Base-by-base conservation (phyloP, 2,329 filamentous ascomycete genomes). In the Claviceps pusilla region DNA sequence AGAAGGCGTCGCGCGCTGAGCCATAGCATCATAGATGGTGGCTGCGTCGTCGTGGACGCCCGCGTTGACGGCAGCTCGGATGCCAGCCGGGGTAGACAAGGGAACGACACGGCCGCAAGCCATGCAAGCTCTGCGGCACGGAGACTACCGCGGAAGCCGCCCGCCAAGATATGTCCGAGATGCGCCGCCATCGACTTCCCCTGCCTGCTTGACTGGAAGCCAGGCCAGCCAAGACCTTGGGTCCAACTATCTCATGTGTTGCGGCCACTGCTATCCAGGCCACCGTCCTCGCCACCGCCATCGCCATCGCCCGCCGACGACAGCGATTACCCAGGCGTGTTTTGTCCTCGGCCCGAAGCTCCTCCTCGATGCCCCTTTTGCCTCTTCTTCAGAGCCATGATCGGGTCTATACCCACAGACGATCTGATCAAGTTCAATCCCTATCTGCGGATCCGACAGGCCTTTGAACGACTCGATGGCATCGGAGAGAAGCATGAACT, bases 171-270 rank as follows among this genome's bases (percentile, higher is more conserved):
- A 10, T 70, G 68, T 54, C 58, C 62, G 14, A 59, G 61, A 3
- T 71, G 69, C 57, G 60, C 62, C 10, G 65, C 62, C 50, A 67
- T 68, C 46, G 67, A 69, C 54, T 71, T 72, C 55, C 64, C 66
- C 31, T 60, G 57, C 33, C 57, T 69, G 39, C 59, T 70, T 51
- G 65, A 67, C 55, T 70, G 68, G 68, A 60, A 62, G 39, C 65
- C 64, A 3, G 67, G 68, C 28, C 62, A 68, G 56, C 58, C 66
- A 16, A 59, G 68, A 52, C 66, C 68, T 5, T 70, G 68, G 68
- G 64, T 70, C 31, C 60, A 63, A 7, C 59, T 70, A 43, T 62
- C 67, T 9, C 68, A 70, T 50, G 59, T 57, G n/a, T 42, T 56
- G 31, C 19, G 33, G 28, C 54, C 55, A 43, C 48, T 45, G 39